phyloP scores from a whole-genome alignment of 1,284 basidiomycete genomes.

The Tilletia caries region DNA sequence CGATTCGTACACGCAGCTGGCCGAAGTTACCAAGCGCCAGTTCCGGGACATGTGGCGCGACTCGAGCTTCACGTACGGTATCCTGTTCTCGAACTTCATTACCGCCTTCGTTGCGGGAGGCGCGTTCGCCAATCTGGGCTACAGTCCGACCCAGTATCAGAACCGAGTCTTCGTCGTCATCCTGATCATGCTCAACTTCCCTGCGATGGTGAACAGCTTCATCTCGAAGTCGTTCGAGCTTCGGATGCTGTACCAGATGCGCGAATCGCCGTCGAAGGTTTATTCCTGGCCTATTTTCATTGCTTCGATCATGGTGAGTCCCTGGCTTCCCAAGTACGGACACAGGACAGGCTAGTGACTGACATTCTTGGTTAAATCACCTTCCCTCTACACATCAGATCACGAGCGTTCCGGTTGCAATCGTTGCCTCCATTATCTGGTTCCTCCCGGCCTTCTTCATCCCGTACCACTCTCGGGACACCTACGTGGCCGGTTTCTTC shows the following conservation, averaged over 20 bases:
- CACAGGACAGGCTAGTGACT: neutral
- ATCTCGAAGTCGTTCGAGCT: conserved; percentile 42
- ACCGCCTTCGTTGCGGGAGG: conserved; percentile 47
- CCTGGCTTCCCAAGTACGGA: neutral
- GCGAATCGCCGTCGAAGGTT: conserved; percentile 37
- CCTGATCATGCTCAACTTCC: conserved; percentile 37
- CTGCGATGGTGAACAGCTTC: conserved; percentile 38
- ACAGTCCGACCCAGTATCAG: conserved; percentile 25
- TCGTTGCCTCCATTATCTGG: conserved; percentile 46
- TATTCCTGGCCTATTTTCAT: conserved; percentile 40
- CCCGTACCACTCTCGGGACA: conserved; percentile 32
- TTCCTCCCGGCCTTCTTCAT: conserved; percentile 48
- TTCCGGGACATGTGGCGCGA: conserved; percentile 64
- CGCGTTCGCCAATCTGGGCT: conserved; percentile 30
- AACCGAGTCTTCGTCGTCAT: conserved; percentile 31
- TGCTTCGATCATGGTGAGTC: conserved; percentile 26
- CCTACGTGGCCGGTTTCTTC: conserved; percentile 40
- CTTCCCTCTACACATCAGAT: neutral
- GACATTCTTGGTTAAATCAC: neutral
- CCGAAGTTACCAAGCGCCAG: conserved; percentile 61
- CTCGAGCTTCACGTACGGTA: conserved; percentile 73
- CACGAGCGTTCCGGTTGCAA: conserved; percentile 37
- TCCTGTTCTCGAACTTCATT: conserved; percentile 60
- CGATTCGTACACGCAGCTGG: conserved; percentile 60
- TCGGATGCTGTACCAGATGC: conserved; percentile 34